phyloP scores from a whole-genome alignment of 2,329 filamentous ascomycete species.

The Westerdykella aurantiaca region DNA sequence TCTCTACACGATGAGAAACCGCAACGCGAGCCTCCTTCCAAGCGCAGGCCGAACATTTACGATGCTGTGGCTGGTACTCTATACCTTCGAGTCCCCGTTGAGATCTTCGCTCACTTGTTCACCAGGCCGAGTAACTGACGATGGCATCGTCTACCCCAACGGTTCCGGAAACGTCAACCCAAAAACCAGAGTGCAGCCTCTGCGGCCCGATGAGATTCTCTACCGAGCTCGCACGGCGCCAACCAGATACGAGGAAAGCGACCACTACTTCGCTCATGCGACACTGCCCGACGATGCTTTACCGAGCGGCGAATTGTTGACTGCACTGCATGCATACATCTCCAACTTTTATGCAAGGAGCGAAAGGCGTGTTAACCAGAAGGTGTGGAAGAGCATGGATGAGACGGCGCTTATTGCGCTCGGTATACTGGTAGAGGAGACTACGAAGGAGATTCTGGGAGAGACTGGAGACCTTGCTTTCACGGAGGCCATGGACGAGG shows the following conservation, averaged over 20 bases:
- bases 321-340: constrained; percentile 62
- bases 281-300: constrained; percentile 50
- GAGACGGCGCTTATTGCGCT: constrained; percentile 72
- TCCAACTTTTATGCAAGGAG: constrained; percentile 57
- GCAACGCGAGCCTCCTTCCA: constrained; percentile 7
- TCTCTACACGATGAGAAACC: constrained; percentile 10
- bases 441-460: constrained; percentile 56
- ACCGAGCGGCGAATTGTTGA: constrained; percentile 64
- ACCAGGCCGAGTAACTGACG: constrained; percentile 44
- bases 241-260: constrained; percentile 61
- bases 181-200: constrained; percentile 30
- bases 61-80: constrained; percentile 63
- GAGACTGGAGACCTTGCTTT: constrained; percentile 65
- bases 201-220: constrained; percentile 65
- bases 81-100: background rate
- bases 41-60: constrained; percentile 55
- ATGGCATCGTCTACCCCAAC: constrained; percentile 41
- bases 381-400: constrained; percentile 60
- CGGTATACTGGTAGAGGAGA: constrained; percentile 70
- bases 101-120: background rate
- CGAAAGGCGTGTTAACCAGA: constrained; percentile 10
- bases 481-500: constrained; percentile 48
- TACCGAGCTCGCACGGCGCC: constrained; percentile 62
- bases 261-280: constrained; percentile 64
- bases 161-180: constrained; percentile 15